Conservation (phyloP, 169 alveolate species). For the Plasmodium sp. region DNA sequence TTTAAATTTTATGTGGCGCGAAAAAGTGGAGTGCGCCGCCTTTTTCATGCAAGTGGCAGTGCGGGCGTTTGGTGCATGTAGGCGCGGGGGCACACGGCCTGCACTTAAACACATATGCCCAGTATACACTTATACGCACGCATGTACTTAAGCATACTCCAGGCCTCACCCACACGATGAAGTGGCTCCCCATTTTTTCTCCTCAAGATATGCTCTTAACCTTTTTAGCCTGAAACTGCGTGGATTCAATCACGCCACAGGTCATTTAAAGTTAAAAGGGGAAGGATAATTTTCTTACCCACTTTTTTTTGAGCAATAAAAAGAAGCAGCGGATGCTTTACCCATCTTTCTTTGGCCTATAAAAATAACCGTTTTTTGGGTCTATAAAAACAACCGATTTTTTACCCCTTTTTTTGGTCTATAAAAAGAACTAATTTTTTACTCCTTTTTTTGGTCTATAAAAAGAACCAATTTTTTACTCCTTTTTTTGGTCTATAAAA, state of each 20-base stretch:
- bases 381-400: too few relatives aligned
- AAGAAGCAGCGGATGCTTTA: neutral
- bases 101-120: neutral
- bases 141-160: neutral
- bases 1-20: neutral
- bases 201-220: neutral
- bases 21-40: neutral
- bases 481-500: too few relatives aligned
- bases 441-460: too few relatives aligned
- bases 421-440: too few relatives aligned
- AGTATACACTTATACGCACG: neutral
- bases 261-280: neutral
- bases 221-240: neutral
- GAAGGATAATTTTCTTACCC: neutral
- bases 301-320: neutral
- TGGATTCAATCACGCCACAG: neutral
- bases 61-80: neutral
- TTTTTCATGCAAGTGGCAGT: neutral
- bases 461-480: too few relatives aligned
- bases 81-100: neutral
- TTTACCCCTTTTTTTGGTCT: too few relatives aligned
- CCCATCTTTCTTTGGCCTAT: neutral
- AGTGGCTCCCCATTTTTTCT: neutral
- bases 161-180: neutral
- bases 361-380: too few relatives aligned